A percentile compares a stretch with the other conserved stretches of the same genome.
Conservation (phyloP, 768 basidiomycete species). For the Mycena polygramma region DNA sequence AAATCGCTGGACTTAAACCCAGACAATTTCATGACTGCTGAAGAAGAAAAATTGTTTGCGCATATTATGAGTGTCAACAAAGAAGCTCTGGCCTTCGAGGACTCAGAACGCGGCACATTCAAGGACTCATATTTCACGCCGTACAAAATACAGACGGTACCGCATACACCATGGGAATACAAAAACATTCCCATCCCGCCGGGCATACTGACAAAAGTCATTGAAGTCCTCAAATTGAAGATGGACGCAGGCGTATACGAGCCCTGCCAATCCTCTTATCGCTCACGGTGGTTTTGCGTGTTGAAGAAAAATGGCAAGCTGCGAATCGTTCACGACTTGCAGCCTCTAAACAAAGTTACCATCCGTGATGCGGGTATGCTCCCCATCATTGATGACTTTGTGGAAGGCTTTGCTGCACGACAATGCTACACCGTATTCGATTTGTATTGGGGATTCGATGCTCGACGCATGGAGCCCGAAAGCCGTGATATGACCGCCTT, state of each 20-base stretch:
- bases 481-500: too few relatives aligned
- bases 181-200: slow-evolving; percentile 53
- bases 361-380: slow-evolving; percentile 53
- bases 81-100: slow-evolving; percentile 48
- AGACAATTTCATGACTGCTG: slow-evolving; percentile 48
- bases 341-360: slow-evolving; percentile 53
- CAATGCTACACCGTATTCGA: too few relatives aligned
- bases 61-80: too few relatives aligned
- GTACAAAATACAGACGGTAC: too few relatives aligned
- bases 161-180: too few relatives aligned
- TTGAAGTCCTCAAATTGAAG: slow-evolving; percentile 47
- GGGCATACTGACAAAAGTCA: slow-evolving; percentile 45
- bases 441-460: too few relatives aligned
- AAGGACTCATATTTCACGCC: slow-evolving; percentile 45
- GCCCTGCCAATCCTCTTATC: too few relatives aligned
- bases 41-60: slow-evolving; percentile 52
- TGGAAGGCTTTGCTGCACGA: too few relatives aligned
- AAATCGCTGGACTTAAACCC: slow-evolving; percentile 43
- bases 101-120: slow-evolving; percentile 40
- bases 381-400: too few relatives aligned
- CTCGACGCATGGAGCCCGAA: too few relatives aligned
- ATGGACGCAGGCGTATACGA: slow-evolving; percentile 53
- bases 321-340: slow-evolving; percentile 52
- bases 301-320: slow-evolving; percentile 51
- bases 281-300: slow-evolving; percentile 54